Evolutionary conservation across 148 eudicot genomes (phyloP).

Genomic region (Cornus kousa): DNA sequence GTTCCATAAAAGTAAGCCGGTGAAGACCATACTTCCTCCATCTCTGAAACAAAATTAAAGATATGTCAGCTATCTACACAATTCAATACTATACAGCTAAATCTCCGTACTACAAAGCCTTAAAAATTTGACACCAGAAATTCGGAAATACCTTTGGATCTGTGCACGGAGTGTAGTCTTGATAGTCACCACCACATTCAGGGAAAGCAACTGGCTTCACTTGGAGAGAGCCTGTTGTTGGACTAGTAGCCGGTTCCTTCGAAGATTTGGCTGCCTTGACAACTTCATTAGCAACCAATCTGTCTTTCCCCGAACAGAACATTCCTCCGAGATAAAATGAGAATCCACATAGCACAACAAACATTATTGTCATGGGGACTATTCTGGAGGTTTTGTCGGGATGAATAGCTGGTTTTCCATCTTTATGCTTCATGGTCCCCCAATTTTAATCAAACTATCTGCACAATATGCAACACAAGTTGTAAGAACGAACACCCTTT

Average conservation of each 20-base stretch:
- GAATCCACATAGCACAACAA: conserved; percentile 71
- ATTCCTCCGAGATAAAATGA: conserved; percentile 90
- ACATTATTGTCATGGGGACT: conserved; percentile 47
- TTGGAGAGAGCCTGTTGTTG: conserved; percentile 35
- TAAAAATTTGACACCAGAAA: background rate
- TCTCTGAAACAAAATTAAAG: conserved; percentile 43
- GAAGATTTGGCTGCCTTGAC: conserved; percentile 25
- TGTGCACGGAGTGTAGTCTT: conserved; percentile 96
- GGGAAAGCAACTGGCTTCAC: conserved; percentile 56
- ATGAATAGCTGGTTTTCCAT: conserved; percentile 48
- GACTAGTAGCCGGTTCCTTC: conserved; percentile 18
- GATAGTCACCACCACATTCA: conserved; percentile 60
- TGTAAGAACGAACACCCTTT: background rate
- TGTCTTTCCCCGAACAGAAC: conserved; percentile 51
- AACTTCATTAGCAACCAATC: conserved; percentile 26
- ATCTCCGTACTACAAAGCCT: background rate
- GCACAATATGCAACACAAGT: conserved; percentile 15
- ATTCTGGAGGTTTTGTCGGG: conserved; percentile 54
- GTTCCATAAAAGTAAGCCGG: conserved; percentile 79
- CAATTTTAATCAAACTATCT: conserved; percentile 30
- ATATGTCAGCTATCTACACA: background rate
- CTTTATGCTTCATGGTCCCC: conserved; percentile 69
- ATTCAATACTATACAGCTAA: background rate
- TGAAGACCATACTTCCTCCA: conserved; percentile 79
- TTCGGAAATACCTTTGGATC: conserved; percentile 70